phyloP scores from a whole-genome alignment of 306 rosid genomes.

The Canavalia gladiata region DNA sequence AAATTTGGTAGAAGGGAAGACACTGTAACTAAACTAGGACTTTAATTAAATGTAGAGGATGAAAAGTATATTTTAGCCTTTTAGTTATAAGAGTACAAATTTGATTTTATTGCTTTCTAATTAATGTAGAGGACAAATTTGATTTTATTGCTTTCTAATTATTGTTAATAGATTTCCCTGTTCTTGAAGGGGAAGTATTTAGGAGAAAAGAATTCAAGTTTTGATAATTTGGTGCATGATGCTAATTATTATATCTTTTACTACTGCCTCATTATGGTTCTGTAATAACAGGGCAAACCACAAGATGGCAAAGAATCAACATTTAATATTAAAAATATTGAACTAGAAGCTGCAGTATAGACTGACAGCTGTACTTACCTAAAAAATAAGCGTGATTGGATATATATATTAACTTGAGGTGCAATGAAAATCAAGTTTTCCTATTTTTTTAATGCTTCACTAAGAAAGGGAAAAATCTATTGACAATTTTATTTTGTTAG shows the following conservation, averaged over 20 bases:
- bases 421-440: slow-evolving; percentile 14
- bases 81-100: slow-evolving; percentile 1
- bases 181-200: neutral
- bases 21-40: too few species aligned
- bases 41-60: too few species aligned
- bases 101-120: slow-evolving; percentile 8
- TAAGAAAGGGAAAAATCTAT: slow-evolving; percentile 37
- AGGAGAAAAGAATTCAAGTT: slow-evolving; percentile 25
- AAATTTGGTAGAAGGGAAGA: too few species aligned
- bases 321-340: slow-evolving; percentile 24
- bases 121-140: too few species aligned
- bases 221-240: slow-evolving; percentile 24
- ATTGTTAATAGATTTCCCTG: neutral
- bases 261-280: neutral
- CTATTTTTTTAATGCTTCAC: slow-evolving; percentile 14
- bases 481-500: slow-evolving; percentile 59
- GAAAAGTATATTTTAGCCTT: neutral
- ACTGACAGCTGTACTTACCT: neutral
- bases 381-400: slow-evolving; percentile 28
- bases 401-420: neutral
- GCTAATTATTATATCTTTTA: slow-evolving; percentile 2
- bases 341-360: slow-evolving; percentile 21
- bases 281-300: slow-evolving; percentile 1
- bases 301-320: slow-evolving; percentile 11
- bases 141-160: slow-evolving; percentile 4